These are phyloP conservation scores for Phytophthora melonis DNA, from an alignment of 352 stramenopile genomes.

Conservation along the genomic window DNA sequence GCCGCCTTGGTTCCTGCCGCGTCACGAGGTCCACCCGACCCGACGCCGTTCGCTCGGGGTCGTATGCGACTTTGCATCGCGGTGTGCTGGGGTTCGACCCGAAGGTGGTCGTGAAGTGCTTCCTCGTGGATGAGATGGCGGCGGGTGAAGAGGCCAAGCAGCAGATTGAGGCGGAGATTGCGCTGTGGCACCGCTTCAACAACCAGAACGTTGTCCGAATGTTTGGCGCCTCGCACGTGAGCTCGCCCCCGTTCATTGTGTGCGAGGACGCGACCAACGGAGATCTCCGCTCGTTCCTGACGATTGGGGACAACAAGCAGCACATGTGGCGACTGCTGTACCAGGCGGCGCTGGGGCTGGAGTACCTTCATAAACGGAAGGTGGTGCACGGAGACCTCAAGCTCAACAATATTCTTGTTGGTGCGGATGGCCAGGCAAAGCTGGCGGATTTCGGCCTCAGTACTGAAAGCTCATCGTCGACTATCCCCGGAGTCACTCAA, in stretches of 20 bases:
- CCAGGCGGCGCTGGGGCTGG: constrained; percentile 46
- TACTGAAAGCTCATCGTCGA: neutral
- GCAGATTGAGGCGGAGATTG: constrained; percentile 28
- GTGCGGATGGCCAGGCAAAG: constrained; percentile 3
- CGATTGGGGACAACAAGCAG: neutral
- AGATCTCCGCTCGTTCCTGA: constrained; percentile 17
- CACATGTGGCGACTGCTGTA: constrained; percentile 31
- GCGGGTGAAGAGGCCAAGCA: neutral
- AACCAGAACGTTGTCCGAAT: constrained; percentile 45
- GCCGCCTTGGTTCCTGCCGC: constrained; percentile 20
- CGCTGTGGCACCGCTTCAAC: constrained; percentile 30
- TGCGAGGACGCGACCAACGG: constrained; percentile 31
- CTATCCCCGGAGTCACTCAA: too few relatives aligned
- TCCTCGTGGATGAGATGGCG: constrained; percentile 14
- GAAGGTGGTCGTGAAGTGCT: constrained; percentile 42
- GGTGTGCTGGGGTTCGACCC: constrained; percentile 28
- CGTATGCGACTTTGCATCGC: constrained; percentile 28
- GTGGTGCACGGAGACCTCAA: constrained; percentile 23
- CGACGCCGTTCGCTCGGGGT: constrained; percentile 22
- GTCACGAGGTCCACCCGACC: constrained; percentile 18
- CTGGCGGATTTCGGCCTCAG: constrained; percentile 17
- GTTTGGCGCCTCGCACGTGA: constrained; percentile 39
- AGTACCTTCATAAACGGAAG: constrained; percentile 17
- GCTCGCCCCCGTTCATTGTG: constrained; percentile 30
- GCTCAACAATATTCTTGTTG: constrained; percentile 14